Evolutionary conservation across 768 basidiomycete genomes (phyloP), one percentile per base, ranked within the genome.

Genomic region (Candolleomyces efflorescens): DNA sequence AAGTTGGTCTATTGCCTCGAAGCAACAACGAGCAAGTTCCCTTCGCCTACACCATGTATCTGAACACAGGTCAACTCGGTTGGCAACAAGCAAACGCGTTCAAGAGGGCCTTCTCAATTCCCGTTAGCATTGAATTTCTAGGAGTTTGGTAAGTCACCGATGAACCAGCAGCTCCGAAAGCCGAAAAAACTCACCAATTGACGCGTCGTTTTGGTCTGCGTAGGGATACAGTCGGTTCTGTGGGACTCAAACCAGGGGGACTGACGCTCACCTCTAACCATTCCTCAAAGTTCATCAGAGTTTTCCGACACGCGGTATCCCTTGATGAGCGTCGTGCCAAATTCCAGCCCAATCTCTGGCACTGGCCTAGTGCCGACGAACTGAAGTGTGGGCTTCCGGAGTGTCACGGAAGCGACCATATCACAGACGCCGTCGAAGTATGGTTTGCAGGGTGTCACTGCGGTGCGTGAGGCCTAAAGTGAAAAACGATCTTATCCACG

Each of bases 221-320:
- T 53, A 87, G 85, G 84, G 86, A 89, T 61, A 87, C 85, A 1
- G 85, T 89, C 5, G 78, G 80, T 20, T 86, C 85, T 0, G 84
- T 87, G 15, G 85, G 84, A 11, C 49, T 83, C 43, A 70, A 84
- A 51, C 76, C 78, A 2, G 75, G 75, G 23, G 71, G 79, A 4
- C 74, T 86, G 4, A 85, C 85, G 0, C 86, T 86, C 64, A 81
- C 82, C 1, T 77, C 75, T n/a, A n/a, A n/a, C n/a, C n/a, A n/a
- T 1, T 79, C 80, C 2, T 83, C 85, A 48, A 76, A 73, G 10
- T 79, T 81, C 59, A 80, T 85, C 43, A 75, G 74, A 4, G 77
- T 79, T 17, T 85, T 87, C 68, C 76, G 87, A n/a, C 87, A 89
- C 47, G 85, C 85, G 0, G 65, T 88, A 11, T 69, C 85, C 2